A percentile compares a stretch with the other conserved stretches of the same genome.
These are phyloP conservation scores for Ceratocystis destructans DNA, from an alignment of 2,329 filamentous ascomycete genomes.

Conservation along the genomic window DNA sequence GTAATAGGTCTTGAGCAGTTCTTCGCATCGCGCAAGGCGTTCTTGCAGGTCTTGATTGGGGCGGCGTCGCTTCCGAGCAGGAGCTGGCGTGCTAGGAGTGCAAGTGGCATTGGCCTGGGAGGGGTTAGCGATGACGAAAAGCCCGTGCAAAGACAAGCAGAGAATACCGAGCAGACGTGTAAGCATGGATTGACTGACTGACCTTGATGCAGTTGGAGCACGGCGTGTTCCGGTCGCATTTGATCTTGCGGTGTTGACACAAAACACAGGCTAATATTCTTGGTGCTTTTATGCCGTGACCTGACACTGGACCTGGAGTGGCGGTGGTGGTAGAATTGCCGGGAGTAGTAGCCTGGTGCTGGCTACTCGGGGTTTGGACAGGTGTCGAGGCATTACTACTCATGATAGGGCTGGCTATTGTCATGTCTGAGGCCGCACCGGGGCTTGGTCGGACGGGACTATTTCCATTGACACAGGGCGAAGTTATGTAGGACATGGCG, in stretches of 20 bases:
- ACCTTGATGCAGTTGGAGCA: conserved; percentile 50
- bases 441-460: conserved; percentile 12
- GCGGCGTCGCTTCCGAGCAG: conserved; percentile 43
- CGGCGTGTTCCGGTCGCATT: conserved; percentile 45
- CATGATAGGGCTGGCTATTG: conserved; percentile 10
- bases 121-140: conserved; percentile 1
- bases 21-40: conserved; percentile 44
- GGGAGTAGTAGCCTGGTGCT: conserved; percentile 9
- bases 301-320: conserved; percentile 16
- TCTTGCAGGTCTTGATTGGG: conserved; percentile 50
- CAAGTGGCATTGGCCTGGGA: conserved; percentile 42
- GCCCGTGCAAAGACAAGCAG: background rate
- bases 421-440: conserved; percentile 6
- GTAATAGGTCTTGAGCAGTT: conserved; percentile 44
- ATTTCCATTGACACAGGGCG: conserved; percentile 10
- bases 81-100: conserved; percentile 46
- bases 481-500: conserved; percentile 6
- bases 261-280: conserved; percentile 42
- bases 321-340: conserved; percentile 18
- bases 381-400: conserved; percentile 12
- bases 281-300: conserved; percentile 27
- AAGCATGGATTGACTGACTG: conserved; percentile 15
- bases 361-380: conserved; percentile 9
- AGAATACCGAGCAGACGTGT: background rate
- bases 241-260: conserved; percentile 49